phyloP scores from a whole-genome alignment of 345 rosid species.

The Boechera stricta region DNA sequence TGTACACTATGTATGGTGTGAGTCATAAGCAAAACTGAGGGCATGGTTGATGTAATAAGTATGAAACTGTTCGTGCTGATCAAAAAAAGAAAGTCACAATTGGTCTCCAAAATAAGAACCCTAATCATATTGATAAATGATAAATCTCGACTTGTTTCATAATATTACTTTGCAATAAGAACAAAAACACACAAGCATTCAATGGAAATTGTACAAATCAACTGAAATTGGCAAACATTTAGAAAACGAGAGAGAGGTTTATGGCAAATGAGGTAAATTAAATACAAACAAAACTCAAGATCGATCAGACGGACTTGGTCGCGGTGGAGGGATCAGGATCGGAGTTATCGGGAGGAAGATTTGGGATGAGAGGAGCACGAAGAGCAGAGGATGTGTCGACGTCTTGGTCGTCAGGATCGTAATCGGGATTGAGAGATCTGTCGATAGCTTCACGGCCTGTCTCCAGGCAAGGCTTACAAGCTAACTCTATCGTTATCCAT shows the following conservation, averaged over 20 bases:
- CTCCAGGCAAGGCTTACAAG: slow-evolving; percentile 84
- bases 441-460: slow-evolving; percentile 78
- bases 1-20: not conserved
- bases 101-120: not conserved
- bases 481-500: slow-evolving; percentile 83
- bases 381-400: slow-evolving; percentile 29
- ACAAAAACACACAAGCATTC: not conserved
- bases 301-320: slow-evolving; percentile 48
- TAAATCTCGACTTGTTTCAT: slow-evolving; percentile 10
- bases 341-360: slow-evolving; percentile 26
- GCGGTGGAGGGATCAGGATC: slow-evolving; percentile 42
- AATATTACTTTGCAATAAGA: not conserved
- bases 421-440: slow-evolving; percentile 78
- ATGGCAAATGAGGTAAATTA: slow-evolving; percentile 8
- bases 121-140: not conserved
- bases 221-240: slow-evolving; percentile 17
- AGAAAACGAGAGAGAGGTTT: not conserved
- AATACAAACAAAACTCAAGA: slow-evolving; percentile 3
- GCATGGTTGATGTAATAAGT: not conserved
- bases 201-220: not conserved
- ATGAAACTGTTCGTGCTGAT: not conserved
- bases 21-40: not conserved
- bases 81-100: not conserved
- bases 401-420: slow-evolving; percentile 72
- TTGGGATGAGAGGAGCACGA: slow-evolving; percentile 54